Percentiles rank a stretch among this genome's conserved stretches.
Conservation (phyloP, 345 rosid species). For the Hibiscus syriacus region DNA sequence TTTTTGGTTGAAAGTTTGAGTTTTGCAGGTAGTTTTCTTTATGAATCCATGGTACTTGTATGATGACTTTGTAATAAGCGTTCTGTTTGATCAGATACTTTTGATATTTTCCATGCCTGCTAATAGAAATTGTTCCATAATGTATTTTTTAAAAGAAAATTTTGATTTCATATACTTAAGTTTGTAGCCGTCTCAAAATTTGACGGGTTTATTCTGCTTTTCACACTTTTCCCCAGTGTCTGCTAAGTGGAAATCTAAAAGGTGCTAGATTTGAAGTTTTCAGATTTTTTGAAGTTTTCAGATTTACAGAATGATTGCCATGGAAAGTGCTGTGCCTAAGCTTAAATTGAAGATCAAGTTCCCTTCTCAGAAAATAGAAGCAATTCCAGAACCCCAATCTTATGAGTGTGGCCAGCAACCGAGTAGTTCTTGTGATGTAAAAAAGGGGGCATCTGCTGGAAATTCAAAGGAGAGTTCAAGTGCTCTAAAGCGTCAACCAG, state of each 20-base stretch:
- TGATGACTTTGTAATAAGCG: too few relatives aligned
- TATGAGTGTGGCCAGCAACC: slow-evolving; percentile 19
- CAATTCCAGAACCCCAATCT: slow-evolving; percentile 14
- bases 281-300: too few relatives aligned
- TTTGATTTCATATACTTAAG: not conserved
- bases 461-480: slow-evolving; percentile 11
- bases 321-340: slow-evolving; percentile 9
- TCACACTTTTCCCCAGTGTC: not conserved
- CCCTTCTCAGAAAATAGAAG: slow-evolving; percentile 33
- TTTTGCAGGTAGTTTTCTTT: not conserved
- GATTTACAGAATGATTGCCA: slow-evolving; percentile 7
- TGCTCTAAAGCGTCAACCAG: slow-evolving; percentile 35
- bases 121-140: not conserved
- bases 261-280: not conserved
- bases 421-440: slow-evolving; percentile 7
- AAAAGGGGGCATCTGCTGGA: slow-evolving; percentile 13
- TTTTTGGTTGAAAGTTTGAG: not conserved
- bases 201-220: not conserved
- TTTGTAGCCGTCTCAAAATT: not conserved
- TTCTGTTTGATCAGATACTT: not conserved
- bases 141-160: too few relatives aligned
- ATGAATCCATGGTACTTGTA: not conserved
- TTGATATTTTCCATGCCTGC: not conserved
- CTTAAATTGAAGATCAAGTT: slow-evolving; percentile 55
- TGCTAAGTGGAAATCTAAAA: not conserved